These are phyloP conservation scores for Eimeria acervulina DNA, from an alignment of 169 alveolate genomes.

Conservation along the genomic window DNA sequence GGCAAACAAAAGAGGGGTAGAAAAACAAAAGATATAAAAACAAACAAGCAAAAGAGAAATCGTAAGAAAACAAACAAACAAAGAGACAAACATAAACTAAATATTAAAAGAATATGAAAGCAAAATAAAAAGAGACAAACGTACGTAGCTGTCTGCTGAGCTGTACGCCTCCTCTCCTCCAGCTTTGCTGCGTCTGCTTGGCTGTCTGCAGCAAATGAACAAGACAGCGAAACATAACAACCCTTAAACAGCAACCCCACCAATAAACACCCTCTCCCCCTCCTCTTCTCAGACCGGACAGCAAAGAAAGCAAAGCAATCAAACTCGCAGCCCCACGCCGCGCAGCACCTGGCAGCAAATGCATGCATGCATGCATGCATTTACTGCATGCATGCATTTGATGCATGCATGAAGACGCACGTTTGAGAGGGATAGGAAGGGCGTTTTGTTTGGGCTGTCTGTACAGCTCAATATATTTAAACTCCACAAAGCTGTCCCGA, in stretches of 20 bases:
- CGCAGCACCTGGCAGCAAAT: not conserved
- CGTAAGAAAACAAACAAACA: too few species aligned
- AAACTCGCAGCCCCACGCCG: not conserved
- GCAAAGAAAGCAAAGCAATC: too few species aligned
- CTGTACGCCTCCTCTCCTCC: slow-evolving; percentile 19
- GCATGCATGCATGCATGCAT: not conserved
- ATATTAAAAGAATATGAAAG: too few species aligned
- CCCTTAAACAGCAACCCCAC: not conserved
- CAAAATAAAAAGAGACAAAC: not conserved
- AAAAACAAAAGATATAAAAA: too few species aligned
- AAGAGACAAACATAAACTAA: too few species aligned
- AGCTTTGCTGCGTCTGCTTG: not conserved
- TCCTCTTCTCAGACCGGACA: not conserved
- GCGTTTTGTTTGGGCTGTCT: not conserved
- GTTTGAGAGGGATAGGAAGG: slow-evolving; percentile 38
- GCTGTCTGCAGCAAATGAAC: not conserved
- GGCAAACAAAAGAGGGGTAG: too few species aligned
- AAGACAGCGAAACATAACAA: not conserved
- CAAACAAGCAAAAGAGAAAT: too few species aligned
- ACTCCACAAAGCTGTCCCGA: slow-evolving; percentile 76
- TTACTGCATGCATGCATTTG: not conserved
- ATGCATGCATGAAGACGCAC: slow-evolving; percentile 12
- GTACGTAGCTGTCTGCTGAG: not conserved
- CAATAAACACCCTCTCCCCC: not conserved
- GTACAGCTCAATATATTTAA: slow-evolving; percentile 76